A percentile compares a stretch with the other conserved stretches of the same genome.
Evolutionary conservation across 2,329 filamentous ascomycete genomes (phyloP).

Genomic region (Helotiales sp.): DNA sequence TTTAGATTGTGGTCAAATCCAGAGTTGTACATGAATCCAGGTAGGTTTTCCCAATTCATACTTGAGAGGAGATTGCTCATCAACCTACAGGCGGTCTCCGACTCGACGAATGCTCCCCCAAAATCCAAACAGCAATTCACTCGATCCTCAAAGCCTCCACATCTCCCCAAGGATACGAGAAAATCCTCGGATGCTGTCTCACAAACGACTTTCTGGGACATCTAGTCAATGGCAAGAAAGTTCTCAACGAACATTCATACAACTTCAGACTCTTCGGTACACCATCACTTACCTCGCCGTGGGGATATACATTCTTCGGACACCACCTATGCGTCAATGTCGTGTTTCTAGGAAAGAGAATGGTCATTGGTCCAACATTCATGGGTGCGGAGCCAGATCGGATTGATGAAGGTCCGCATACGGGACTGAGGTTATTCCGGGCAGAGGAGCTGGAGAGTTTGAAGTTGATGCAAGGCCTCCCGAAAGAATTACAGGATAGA

Average conservation of each 20-base stretch:
- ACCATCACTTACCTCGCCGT: conserved; percentile 34
- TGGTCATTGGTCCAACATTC: conserved; percentile 76
- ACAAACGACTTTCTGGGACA: conserved; percentile 41
- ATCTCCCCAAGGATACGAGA: conserved; percentile 37
- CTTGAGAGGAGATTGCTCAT: not conserved
- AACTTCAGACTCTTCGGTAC: conserved; percentile 40
- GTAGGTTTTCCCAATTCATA: conserved; percentile 15
- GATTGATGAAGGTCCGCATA: conserved; percentile 41
- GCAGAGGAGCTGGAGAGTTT: conserved; percentile 38
- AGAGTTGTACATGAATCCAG: conserved; percentile 41
- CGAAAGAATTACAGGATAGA: conserved; percentile 38
- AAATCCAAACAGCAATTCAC: conserved; percentile 37
- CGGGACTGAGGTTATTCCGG: conserved; percentile 35
- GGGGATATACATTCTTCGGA: conserved; percentile 59
- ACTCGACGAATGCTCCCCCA: conserved; percentile 35
- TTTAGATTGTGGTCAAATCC: conserved; percentile 42
- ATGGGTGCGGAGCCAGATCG: conserved; percentile 78
- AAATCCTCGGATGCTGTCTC: conserved; percentile 38
- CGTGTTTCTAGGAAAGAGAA: conserved; percentile 68
- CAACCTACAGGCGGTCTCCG: conserved; percentile 34
- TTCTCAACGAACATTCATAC: conserved; percentile 40
- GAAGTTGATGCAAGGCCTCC: conserved; percentile 40
- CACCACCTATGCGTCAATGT: conserved; percentile 78
- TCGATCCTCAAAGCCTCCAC: conserved; percentile 36
- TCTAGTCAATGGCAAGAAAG: conserved; percentile 38